Percentiles rank a stretch among this genome's conserved stretches.
Conservation (phyloP, 2,329 filamentous ascomycete species). For the Uncinocarpus reesii region DNA sequence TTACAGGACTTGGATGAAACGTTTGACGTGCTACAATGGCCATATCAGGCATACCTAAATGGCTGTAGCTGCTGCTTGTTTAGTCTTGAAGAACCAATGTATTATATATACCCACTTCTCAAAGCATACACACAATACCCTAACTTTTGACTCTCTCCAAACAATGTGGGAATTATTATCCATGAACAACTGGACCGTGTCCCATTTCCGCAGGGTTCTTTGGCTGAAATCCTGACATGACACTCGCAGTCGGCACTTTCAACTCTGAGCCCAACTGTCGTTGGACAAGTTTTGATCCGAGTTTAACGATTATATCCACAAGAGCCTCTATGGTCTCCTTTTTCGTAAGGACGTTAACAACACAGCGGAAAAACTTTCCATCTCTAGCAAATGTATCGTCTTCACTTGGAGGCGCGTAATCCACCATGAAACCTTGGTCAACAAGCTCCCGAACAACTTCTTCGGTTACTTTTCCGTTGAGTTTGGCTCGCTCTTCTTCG, state of each 20-base stretch:
- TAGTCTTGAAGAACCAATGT: not conserved
- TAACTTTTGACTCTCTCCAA: not conserved
- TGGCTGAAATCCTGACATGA: slow-evolving; percentile 3
- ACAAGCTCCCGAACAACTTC: slow-evolving; percentile 47
- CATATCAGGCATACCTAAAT: not conserved
- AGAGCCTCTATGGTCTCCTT: slow-evolving; percentile 53
- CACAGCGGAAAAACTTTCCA: slow-evolving; percentile 59
- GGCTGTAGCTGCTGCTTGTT: not conserved
- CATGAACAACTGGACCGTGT: slow-evolving; percentile 27
- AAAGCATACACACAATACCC: not conserved
- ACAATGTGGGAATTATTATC: not conserved
- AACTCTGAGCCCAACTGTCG: slow-evolving; percentile 10
- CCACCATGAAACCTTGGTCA: slow-evolving; percentile 56
- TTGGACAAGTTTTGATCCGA: slow-evolving; percentile 29
- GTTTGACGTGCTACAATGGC: not conserved
- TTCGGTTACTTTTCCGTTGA: slow-evolving; percentile 48
- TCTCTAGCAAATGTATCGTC: slow-evolving; percentile 43
- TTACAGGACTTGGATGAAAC: no score
- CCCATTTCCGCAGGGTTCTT: slow-evolving; percentile 27
- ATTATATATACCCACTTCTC: not conserved
- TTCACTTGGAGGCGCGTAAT: slow-evolving; percentile 47
- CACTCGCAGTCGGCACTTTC: not conserved
- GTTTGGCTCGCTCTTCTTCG: slow-evolving; percentile 32
- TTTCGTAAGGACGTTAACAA: slow-evolving; percentile 54
- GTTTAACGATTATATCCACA: slow-evolving; percentile 48